Base-by-base conservation (phyloP, 768 basidiomycete species). In the Mrakia gelida region DNA sequence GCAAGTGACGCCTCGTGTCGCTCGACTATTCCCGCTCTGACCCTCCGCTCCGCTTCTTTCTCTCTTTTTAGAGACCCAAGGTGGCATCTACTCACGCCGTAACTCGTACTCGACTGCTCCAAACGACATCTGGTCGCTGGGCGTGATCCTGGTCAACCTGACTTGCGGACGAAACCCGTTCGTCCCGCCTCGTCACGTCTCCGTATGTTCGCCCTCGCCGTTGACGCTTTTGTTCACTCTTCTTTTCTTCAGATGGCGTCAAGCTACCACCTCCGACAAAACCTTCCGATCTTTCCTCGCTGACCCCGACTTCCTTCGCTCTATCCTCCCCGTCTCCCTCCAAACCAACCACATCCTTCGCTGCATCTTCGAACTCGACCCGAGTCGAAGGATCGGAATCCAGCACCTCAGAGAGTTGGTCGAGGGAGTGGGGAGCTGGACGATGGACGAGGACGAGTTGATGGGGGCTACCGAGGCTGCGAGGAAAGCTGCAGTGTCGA, bases 51-150 rank as follows among this genome's bases (percentile, higher is more conserved):
- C 18, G 1, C 45, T 56, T 30, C 45, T 30, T 8, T 72, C 3
- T n/a, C 49, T 54, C 28, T 54, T 1, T 52, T 45, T 49, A 85
- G 87, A 87, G 80, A 87, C 86, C 80, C 86, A 86, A 81, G 90
- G 92, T 21, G 91, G 90, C 18, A 77, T 86, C 26, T 86, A 84
- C 80, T 83, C 85, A 61, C 81, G 83, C 28, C 71, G 52, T 5
- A 80, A 84, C 30, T 81, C 88, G 9, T 87, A 99, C 85, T 92
- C 92, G 10, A 93, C 82, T 9, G 88, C 90, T 81, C 89, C 89
- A 83, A 98, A 97, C 85, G 96, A 99, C 84, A 88, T 98, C 80
- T 99, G 96, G 96, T 94, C 95, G 11, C 87, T 98, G 62, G 96
- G 95, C 52, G 94, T 76, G 11, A 59, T 68, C 21, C 41, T 61